These are phyloP conservation scores for Friedmanniomyces endolithicus DNA, from an alignment of 495 filamentous ascomycete genomes.

Conservation along the genomic window DNA sequence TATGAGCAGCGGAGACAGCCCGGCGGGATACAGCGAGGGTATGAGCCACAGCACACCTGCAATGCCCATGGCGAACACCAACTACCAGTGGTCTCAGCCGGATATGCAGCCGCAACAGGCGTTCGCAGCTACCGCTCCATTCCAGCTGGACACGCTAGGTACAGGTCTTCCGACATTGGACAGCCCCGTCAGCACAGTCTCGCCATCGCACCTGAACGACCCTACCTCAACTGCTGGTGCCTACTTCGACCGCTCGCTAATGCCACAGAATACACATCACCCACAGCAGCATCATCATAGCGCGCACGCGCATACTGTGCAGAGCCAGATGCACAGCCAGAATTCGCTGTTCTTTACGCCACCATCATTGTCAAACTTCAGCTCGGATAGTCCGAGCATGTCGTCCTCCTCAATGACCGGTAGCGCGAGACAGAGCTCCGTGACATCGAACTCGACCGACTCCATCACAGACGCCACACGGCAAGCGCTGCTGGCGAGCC, in stretches of 20 bases:
- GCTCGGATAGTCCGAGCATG: slow-evolving; percentile 50
- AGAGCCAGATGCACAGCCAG: neutral
- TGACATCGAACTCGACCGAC: slow-evolving; percentile 54
- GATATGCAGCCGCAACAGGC: neutral
- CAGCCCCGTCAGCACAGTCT: slow-evolving; percentile 15
- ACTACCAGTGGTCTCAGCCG: slow-evolving; percentile 12
- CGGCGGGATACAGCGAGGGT: slow-evolving; percentile 9
- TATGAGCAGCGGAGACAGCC: slow-evolving; percentile 20
- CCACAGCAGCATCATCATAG: slow-evolving; percentile 9
- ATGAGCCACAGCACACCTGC: slow-evolving; percentile 10
- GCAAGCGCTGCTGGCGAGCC: slow-evolving; percentile 68
- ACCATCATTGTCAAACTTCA: slow-evolving; percentile 33
- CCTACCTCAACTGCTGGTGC: slow-evolving; percentile 21
- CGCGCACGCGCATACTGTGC: neutral
- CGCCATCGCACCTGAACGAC: slow-evolving; percentile 22
- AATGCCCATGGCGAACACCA: slow-evolving; percentile 1
- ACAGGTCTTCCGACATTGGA: slow-evolving; percentile 26
- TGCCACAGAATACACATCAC: slow-evolving; percentile 19
- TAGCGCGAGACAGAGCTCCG: slow-evolving; percentile 49
- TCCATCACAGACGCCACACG: slow-evolving; percentile 91
- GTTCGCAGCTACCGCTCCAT: slow-evolving; percentile 27
- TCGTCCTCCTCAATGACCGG: slow-evolving; percentile 49
- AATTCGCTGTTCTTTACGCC: slow-evolving; percentile 4
- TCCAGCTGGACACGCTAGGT: slow-evolving; percentile 43
- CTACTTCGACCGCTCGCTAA: slow-evolving; percentile 24